Evolutionary conservation across 495 filamentous ascomycete species (phyloP).

Genomic region (Hyaloscypha variabilis): DNA sequence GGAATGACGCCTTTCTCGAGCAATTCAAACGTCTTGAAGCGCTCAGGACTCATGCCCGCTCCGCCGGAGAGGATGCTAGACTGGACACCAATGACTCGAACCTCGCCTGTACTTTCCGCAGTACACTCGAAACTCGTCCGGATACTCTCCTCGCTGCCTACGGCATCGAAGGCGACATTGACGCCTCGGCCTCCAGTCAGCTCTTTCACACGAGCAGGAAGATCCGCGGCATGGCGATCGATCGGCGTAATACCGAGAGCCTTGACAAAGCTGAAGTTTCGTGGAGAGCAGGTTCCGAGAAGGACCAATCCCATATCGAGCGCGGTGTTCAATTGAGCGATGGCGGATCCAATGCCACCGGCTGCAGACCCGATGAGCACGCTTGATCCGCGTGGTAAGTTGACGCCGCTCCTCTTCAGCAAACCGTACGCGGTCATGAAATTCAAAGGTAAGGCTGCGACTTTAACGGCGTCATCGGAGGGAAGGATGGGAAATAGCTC

Average conservation of each 20-base stretch:
- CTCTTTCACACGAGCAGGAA: background rate
- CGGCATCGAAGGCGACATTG: background rate
- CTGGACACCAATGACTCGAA: background rate
- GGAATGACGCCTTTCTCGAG: background rate
- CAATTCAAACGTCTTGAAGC: background rate
- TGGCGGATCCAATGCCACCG: background rate
- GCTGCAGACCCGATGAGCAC: background rate
- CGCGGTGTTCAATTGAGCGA: background rate
- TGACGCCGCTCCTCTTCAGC: background rate
- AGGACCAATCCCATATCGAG: background rate
- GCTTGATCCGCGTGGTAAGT: background rate
- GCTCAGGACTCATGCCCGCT: background rate
- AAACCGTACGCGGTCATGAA: slow-evolving; percentile 2
- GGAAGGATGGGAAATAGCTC: background rate
- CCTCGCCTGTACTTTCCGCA: background rate
- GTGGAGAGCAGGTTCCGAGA: background rate
- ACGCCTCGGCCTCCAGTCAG: slow-evolving; percentile 1
- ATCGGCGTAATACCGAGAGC: background rate
- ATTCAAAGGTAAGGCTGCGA: background rate
- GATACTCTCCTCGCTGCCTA: background rate
- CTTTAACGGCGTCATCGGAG: background rate
- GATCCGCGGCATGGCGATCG: background rate
- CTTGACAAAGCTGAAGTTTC: background rate
- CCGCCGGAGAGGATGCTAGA: background rate
- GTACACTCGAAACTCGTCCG: background rate